Evolutionary conservation across 2,329 filamentous ascomycete genomes (phyloP).

Genomic region (Hypoxylon sp.): DNA sequence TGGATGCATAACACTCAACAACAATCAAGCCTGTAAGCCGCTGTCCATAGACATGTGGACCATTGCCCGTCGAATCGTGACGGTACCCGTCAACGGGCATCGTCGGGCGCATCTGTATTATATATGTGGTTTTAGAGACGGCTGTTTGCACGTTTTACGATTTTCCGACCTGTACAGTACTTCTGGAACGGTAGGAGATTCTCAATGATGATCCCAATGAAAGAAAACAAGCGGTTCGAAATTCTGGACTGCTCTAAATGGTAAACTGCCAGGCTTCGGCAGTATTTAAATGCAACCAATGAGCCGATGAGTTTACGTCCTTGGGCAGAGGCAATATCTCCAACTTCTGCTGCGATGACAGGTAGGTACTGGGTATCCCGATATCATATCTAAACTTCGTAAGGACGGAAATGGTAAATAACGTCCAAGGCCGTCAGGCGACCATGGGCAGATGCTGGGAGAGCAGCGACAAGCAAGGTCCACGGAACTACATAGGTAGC

Average conservation of each 20-base stretch:
- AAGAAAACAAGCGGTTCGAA: neutral
- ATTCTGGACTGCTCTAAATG: neutral
- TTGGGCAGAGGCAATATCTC: neutral
- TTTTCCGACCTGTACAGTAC: constrained; percentile 45
- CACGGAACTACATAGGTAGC: neutral
- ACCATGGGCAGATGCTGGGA: neutral
- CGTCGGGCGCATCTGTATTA: constrained; percentile 42
- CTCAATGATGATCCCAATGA: constrained; percentile 5
- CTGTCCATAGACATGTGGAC: constrained; percentile 5
- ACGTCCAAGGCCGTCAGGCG: neutral
- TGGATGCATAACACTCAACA: constrained; percentile 28
- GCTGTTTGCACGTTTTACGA: constrained; percentile 37
- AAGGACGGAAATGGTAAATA: neutral
- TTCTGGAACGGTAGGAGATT: constrained; percentile 36
- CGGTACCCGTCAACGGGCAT: constrained; percentile 18
- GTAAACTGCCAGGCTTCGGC: neutral
- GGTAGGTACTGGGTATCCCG: neutral
- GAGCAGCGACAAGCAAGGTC: neutral
- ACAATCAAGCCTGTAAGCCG: constrained; percentile 21
- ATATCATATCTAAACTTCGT: neutral
- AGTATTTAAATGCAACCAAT: neutral
- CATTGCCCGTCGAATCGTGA: constrained; percentile 6
- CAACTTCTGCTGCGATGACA: neutral
- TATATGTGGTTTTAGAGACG: constrained; percentile 43
- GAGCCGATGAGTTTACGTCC: too few relatives aligned